Evolutionary conservation across 2,329 filamentous ascomycete species (phyloP).

Genomic region (Calonectria multiphialidica): DNA sequence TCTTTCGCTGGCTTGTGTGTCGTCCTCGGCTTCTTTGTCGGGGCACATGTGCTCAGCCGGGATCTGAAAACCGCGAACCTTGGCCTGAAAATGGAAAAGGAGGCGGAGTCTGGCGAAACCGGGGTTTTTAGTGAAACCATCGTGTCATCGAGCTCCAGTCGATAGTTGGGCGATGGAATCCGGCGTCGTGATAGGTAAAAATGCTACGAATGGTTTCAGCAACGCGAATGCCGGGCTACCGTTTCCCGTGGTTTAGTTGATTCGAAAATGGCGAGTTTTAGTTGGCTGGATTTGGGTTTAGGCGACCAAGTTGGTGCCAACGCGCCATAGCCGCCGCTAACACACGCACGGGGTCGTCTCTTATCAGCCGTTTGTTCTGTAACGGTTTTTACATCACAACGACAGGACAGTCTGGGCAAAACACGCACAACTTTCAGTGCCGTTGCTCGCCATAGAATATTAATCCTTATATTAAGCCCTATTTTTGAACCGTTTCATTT

Average conservation of each 20-base stretch:
- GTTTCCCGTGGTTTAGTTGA: no score
- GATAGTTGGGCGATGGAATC: background rate
- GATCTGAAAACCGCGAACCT: constrained; percentile 36
- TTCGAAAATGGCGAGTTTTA: no score
- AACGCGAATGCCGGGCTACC: background rate
- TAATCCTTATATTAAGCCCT: background rate
- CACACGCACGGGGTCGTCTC: background rate
- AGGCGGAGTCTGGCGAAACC: background rate
- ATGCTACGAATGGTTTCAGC: no score
- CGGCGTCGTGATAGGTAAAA: no score
- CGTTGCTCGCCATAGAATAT: background rate
- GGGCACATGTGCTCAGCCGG: constrained; percentile 36
- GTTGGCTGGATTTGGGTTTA: background rate
- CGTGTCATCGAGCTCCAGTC: background rate
- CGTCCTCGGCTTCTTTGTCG: constrained; percentile 36
- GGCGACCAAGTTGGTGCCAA: background rate
- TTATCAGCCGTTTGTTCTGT: background rate
- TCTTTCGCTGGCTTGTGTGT: constrained; percentile 29
- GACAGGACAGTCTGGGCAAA: background rate
- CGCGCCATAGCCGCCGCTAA: background rate
- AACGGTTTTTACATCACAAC: background rate
- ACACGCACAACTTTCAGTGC: background rate
- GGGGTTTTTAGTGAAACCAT: background rate
- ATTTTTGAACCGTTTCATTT: no score
- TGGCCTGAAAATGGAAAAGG: constrained; percentile 22